Evolutionary conservation across 192 early-diverging fungal species (phyloP).

Genomic region (Backusella australiensis): DNA sequence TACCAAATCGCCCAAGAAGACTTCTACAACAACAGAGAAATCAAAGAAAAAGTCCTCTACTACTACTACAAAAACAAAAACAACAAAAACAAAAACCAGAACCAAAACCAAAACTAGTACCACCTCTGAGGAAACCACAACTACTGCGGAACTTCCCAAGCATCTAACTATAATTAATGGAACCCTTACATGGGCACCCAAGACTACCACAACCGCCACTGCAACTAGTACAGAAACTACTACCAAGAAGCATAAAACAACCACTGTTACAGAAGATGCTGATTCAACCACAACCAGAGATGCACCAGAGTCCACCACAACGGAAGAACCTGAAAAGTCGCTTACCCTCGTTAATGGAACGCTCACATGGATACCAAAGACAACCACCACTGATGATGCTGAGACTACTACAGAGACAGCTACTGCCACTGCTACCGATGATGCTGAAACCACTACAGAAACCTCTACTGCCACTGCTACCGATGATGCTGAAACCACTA

Average conservation of each 20-base stretch:
- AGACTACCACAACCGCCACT: not conserved
- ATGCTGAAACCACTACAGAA: not conserved
- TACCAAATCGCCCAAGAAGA: not conserved
- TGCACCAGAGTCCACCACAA: not conserved
- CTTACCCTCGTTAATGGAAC: not conserved
- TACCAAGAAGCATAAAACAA: not conserved
- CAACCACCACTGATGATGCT: not conserved
- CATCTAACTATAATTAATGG: not conserved
- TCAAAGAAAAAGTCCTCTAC: not conserved
- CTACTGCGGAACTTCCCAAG: not conserved
- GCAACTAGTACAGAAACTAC: not conserved
- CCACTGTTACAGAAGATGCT: not conserved
- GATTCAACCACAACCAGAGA: not conserved
- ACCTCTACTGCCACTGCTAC: too few relatives aligned
- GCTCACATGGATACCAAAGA: not conserved
- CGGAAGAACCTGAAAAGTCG: not conserved
- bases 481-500: not conserved
- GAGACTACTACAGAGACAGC: not conserved
- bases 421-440: too few relatives aligned
- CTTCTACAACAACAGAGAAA: not conserved
- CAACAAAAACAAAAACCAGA: not conserved
- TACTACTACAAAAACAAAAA: not conserved
- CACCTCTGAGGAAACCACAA: not conserved
- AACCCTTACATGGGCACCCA: not conserved
- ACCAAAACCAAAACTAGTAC: not conserved